A percentile compares a stretch with the other conserved stretches of the same genome.
Conservation (phyloP, 139 green algal genomes). For the Tetraselmis chui region DNA sequence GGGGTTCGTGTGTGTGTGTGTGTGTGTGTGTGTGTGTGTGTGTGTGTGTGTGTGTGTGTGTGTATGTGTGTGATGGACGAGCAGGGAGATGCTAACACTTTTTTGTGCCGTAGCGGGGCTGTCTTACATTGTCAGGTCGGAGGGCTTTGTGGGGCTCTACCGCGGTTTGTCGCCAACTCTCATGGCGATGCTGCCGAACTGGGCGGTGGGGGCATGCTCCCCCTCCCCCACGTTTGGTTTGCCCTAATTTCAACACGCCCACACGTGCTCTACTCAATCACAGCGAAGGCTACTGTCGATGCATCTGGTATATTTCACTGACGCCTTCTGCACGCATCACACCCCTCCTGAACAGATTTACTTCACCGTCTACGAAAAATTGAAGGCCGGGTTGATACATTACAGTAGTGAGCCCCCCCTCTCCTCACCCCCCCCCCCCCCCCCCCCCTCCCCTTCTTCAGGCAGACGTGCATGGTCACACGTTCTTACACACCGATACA, state of each 20-base stretch:
- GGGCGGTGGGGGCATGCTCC: slow-evolving; percentile 63
- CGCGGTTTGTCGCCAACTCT: slow-evolving; percentile 85
- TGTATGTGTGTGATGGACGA: no score
- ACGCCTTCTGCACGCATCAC: neutral
- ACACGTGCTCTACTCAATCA: no score
- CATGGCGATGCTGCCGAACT: slow-evolving; percentile 93
- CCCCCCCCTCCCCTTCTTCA: neutral
- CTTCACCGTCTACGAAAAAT: slow-evolving; percentile 84
- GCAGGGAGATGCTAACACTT: no score
- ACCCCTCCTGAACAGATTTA: no score
- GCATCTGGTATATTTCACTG: slow-evolving; percentile 3
- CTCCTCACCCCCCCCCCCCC: neutral
- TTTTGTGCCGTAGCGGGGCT: slow-evolving; percentile 60
- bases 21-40: no score
- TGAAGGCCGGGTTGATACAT: slow-evolving; percentile 49
- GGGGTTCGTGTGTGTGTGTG: no score
- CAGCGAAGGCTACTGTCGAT: no score
- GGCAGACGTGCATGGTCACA: no score
- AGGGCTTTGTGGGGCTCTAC: slow-evolving; percentile 84
- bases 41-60: no score
- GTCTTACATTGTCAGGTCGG: slow-evolving; percentile 62
- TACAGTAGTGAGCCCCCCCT: neutral
- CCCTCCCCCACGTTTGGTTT: no score
- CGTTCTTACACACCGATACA: no score
- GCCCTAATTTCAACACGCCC: no score